A percentile compares a stretch with the other conserved stretches of the same genome.
These are phyloP conservation scores for Ustilago xerochloae DNA, from an alignment of 1,284 basidiomycete species.

Conservation along the genomic window DNA sequence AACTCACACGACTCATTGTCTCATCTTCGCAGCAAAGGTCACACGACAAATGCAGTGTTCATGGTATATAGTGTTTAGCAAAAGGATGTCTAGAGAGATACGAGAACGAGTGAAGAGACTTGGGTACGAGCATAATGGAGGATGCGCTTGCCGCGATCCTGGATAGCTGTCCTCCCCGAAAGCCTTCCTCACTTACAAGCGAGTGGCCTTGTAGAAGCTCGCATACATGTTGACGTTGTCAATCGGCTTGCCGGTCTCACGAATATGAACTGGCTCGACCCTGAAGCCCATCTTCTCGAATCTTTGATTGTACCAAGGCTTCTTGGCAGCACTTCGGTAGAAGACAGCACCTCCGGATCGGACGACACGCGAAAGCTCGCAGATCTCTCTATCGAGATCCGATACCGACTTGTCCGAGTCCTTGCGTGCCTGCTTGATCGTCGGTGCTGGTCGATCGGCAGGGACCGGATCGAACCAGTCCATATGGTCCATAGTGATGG, in stretches of 20 bases:
- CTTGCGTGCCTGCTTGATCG: slow-evolving; percentile 65
- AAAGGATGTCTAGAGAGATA: too few species aligned
- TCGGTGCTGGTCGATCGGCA: slow-evolving; percentile 69
- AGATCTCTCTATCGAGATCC: slow-evolving; percentile 76
- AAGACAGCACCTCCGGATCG: slow-evolving; percentile 76
- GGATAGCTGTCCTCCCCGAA: background rate
- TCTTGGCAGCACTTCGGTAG: slow-evolving; percentile 78
- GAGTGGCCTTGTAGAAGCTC: slow-evolving; percentile 69
- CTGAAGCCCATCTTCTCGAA: slow-evolving; percentile 71
- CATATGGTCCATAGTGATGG: slow-evolving; percentile 82
- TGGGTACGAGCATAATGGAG: too few species aligned
- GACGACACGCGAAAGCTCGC: slow-evolving; percentile 76
- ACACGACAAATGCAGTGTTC: too few species aligned
- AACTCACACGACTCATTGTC: too few species aligned
- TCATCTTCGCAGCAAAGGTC: too few species aligned
- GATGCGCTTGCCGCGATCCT: too few species aligned
- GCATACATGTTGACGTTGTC: slow-evolving; percentile 77
- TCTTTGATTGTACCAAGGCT: slow-evolving; percentile 80
- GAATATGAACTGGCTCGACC: slow-evolving; percentile 62
- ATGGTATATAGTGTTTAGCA: too few species aligned
- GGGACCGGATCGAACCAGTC: slow-evolving; percentile 79
- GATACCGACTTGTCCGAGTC: slow-evolving; percentile 68
- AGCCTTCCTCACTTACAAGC: slow-evolving; percentile 30
- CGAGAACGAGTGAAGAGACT: too few species aligned
- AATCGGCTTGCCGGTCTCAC: slow-evolving; percentile 70